phyloP scores from a whole-genome alignment of 768 basidiomycete genomes.

The Tylopilus intermedius region DNA sequence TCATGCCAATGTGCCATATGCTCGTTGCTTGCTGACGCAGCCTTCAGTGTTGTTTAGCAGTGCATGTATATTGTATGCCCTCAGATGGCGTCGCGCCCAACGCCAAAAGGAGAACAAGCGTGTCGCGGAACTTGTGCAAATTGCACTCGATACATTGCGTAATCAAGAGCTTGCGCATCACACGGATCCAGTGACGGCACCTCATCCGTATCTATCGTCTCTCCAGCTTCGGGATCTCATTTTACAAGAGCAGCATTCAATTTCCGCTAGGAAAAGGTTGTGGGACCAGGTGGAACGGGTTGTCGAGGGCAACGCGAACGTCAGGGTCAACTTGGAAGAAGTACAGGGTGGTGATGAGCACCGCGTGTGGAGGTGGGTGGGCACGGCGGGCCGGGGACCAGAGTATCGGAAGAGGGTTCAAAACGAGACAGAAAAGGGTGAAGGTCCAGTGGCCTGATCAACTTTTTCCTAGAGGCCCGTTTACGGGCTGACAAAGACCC shows the following conservation, averaged over 20 bases:
- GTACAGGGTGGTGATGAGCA: slow-evolving; percentile 80
- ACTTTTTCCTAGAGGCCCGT: slow-evolving; percentile 3
- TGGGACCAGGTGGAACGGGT: slow-evolving; percentile 82
- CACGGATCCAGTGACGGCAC: slow-evolving; percentile 70
- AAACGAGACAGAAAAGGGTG: slow-evolving; percentile 25
- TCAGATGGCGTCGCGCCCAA: slow-evolving; percentile 39
- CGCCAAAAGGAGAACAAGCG: slow-evolving; percentile 57
- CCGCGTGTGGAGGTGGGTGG: slow-evolving; percentile 90
- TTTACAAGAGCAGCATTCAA: slow-evolving; percentile 75
- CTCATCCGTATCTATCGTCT: slow-evolving; percentile 76
- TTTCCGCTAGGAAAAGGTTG: slow-evolving; percentile 55
- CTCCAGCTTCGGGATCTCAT: slow-evolving; percentile 85
- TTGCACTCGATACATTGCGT: slow-evolving; percentile 72
- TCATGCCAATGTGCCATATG: slow-evolving; percentile 9
- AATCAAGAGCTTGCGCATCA: slow-evolving; percentile 81
- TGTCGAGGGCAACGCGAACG: slow-evolving; percentile 89
- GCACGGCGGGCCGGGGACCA: slow-evolving; percentile 37
- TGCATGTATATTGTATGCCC: slow-evolving; percentile 10
- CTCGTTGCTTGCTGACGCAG: slow-evolving; percentile 15
- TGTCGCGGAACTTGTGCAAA: slow-evolving; percentile 69
- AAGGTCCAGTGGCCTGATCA: slow-evolving; percentile 22
- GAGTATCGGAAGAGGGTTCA: slow-evolving; percentile 33
- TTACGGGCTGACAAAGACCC: slow-evolving; percentile 18
- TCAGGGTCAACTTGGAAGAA: slow-evolving; percentile 80
- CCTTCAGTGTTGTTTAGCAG: slow-evolving; percentile 27